Base-by-base conservation (phyloP, 768 basidiomycete genomes). In the Exidia glandulosa region DNA sequence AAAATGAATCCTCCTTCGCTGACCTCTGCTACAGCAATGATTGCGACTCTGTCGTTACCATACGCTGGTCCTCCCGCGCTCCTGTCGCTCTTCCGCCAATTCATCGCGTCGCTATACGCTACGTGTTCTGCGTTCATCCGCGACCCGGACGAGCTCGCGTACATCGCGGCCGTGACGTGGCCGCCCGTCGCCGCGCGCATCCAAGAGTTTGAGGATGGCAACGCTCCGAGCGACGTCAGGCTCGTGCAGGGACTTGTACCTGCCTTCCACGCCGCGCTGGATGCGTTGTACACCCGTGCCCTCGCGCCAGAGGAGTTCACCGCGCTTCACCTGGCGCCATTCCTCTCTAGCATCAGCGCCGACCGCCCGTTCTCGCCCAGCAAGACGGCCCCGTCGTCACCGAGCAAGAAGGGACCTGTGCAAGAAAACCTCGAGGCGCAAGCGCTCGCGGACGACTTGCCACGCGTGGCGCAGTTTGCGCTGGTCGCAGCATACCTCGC, bases 131-230 rank as follows among this genome's bases (percentile, higher is more conserved):
- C 81, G 6, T 90, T 84, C 69, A 84, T 81, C 3, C 78, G 77
- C 41, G 84, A 90, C 65, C 80, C 83, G 1, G 68, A 81, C 56
- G 90, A 92, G 66, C 75, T 91, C 1, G 78, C 80, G 47, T 91
- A 90, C 66, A 79, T 91, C 32, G 82, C 86, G 2, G 83, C 86
- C 0, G 86, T 89, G 5, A 78, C 85, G 27, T 92, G 90, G 89
- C 87, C 89, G 0, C 85, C 83, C 2, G 91, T 90, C 64, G 79
- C 85, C 1, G 78, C 83, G 58, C 89, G 89, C 0, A 67, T 91
- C 14, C 68, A 88, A 5, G 81, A 81, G n/a, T n/a, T n/a, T n/a
- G n/a, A n/a, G n/a, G n/a, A n/a, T n/a, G n/a, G n/a, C n/a, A n/a
- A n/a, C n/a, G n/a, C n/a, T n/a, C n/a, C n/a, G n/a, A n/a, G n/a